These are phyloP conservation scores for Termitomyces sp. DNA, from an alignment of 768 basidiomycete genomes.

Conservation along the genomic window DNA sequence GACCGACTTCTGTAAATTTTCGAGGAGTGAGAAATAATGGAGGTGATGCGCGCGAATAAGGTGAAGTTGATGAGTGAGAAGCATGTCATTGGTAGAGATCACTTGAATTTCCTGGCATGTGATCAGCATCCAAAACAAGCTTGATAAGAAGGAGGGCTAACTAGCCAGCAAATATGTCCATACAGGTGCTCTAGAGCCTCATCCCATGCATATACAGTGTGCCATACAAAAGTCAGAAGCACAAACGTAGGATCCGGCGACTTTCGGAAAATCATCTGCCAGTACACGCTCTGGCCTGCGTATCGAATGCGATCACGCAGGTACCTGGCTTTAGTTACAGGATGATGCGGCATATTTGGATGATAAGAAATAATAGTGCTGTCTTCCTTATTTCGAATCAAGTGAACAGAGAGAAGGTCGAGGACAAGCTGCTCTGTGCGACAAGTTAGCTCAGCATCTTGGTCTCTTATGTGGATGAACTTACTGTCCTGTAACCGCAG, in stretches of 20 bases:
- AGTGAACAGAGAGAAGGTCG: constrained; percentile 44
- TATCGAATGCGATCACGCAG: constrained; percentile 44
- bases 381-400: constrained; percentile 37
- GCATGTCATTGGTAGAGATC: constrained; percentile 32
- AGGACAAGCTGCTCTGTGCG: constrained; percentile 29
- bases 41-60: constrained; percentile 48
- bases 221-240: constrained; percentile 21
- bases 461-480: not conserved
- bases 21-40: constrained; percentile 42
- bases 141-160: not conserved
- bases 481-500: constrained; percentile 27
- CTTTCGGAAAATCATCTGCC: constrained; percentile 20
- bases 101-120: constrained; percentile 37
- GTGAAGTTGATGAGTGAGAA: constrained; percentile 43
- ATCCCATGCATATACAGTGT: constrained; percentile 22
- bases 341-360: constrained; percentile 27
- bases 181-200: constrained; percentile 21
- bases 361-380: constrained; percentile 51
- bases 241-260: constrained; percentile 20
- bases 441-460: not conserved
- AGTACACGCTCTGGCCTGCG: constrained; percentile 29
- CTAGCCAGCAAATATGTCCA: constrained; percentile 19
- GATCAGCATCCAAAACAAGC: not conserved
- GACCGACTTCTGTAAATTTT: constrained; percentile 42
- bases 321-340: constrained; percentile 34